Percentiles rank a stretch among this genome's conserved stretches.
These are phyloP conservation scores for Aquilaria agallochum DNA, from an alignment of 441 rosid species.

Conservation along the genomic window DNA sequence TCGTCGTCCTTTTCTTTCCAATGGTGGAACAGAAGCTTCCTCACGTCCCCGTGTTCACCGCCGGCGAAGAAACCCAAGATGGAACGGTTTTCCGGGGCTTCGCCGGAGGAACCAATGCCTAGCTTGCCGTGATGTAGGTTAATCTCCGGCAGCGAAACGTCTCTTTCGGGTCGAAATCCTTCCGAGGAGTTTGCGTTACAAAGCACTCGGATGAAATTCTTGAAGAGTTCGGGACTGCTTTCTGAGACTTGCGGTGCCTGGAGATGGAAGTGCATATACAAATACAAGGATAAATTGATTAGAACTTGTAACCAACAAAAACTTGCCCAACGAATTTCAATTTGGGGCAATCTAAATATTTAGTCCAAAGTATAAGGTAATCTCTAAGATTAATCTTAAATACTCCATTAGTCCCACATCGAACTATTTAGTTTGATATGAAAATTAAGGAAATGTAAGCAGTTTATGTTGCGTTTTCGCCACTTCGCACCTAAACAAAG, in stretches of 20 bases:
- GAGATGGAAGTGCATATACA: too few relatives aligned
- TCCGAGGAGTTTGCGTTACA: constrained; percentile 57
- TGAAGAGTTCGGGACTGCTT: constrained; percentile 32
- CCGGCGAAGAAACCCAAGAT: constrained; percentile 53
- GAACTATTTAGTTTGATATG: too few relatives aligned
- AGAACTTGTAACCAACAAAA: too few relatives aligned
- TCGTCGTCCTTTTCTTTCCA: constrained; percentile 37
- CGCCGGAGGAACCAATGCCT: constrained; percentile 3
- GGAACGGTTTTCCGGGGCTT: constrained; percentile 13
- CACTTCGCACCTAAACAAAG: too few relatives aligned
- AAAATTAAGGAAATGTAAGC: too few relatives aligned
- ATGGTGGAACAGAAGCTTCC: constrained; percentile 25
- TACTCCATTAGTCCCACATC: too few relatives aligned
- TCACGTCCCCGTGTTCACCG: constrained; percentile 30
- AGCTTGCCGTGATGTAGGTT: constrained; percentile 11
- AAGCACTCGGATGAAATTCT: constrained; percentile 41
- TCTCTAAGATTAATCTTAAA: too few relatives aligned
- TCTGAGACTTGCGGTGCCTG: constrained; percentile 37
- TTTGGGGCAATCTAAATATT: too few relatives aligned
- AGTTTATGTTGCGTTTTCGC: too few relatives aligned
- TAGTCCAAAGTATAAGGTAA: too few relatives aligned
- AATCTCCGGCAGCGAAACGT: constrained; percentile 46
- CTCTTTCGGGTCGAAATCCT: constrained; percentile 37
- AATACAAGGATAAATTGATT: too few relatives aligned
- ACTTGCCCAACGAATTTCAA: too few relatives aligned